Conservation (phyloP, 805 yeast species). For the Maudiozyma bulderi region DNA sequence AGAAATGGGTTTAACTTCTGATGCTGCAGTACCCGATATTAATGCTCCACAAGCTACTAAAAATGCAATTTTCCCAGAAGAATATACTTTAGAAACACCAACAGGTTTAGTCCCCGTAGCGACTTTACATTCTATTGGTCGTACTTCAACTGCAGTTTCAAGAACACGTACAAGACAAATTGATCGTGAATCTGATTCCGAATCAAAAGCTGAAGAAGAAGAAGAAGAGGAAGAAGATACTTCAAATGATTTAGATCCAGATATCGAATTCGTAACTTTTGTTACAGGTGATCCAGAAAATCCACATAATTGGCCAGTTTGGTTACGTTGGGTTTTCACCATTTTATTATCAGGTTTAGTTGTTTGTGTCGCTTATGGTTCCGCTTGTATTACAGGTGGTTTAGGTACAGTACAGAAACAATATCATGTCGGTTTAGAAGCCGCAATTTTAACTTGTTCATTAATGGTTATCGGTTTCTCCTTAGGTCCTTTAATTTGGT, state of each 20-base stretch:
- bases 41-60: conserved; percentile 43
- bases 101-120: conserved; percentile 81
- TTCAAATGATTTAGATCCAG: conserved; percentile 42
- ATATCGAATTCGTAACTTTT: conserved; percentile 79
- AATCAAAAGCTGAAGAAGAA: conserved; percentile 7
- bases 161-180: conserved; percentile 32
- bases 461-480: conserved; percentile 85
- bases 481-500: conserved; percentile 82
- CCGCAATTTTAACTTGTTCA: conserved; percentile 70
- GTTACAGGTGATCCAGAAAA: conserved; percentile 72
- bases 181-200: conserved; percentile 8
- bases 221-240: conserved; percentile 11
- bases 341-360: conserved; percentile 60
- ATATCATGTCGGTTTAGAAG: conserved; percentile 66
- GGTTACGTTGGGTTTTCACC: conserved; percentile 56
- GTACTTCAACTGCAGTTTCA: conserved; percentile 33
- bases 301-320: conserved; percentile 74
- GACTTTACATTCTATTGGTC: conserved; percentile 60
- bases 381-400: conserved; percentile 85
- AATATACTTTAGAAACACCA: conserved; percentile 76
- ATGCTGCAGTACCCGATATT: conserved; percentile 45
- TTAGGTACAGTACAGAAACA: conserved; percentile 55
- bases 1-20: conserved; percentile 50
- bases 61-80: conserved; percentile 83
- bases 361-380: conserved; percentile 86